phyloP scores from a whole-genome alignment of 148 eudicot genomes.

The Chenopodium formosanum region DNA sequence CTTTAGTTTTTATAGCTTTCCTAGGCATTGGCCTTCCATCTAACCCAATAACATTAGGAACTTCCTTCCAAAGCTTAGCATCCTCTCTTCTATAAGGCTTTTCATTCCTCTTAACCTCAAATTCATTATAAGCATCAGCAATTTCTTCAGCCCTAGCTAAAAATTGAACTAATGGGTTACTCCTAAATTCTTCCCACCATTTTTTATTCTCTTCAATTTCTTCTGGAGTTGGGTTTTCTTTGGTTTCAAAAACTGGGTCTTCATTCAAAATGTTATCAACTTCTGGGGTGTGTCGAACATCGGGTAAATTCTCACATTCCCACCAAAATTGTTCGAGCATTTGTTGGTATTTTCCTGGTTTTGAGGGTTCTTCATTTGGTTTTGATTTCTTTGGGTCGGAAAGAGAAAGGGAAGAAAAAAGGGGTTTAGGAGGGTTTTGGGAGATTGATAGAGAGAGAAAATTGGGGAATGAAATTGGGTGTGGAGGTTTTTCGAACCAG shows the following conservation, averaged over 20 bases:
- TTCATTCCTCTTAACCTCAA: constrained; percentile 57
- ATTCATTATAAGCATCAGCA: constrained; percentile 58
- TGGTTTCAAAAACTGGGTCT: constrained; percentile 57
- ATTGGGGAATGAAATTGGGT: constrained; percentile 48
- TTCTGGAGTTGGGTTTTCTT: constrained; percentile 53
- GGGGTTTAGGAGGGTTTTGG: constrained; percentile 45
- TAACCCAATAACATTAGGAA: constrained; percentile 72
- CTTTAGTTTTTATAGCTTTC: constrained; percentile 49
- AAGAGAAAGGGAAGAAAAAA: constrained; percentile 52
- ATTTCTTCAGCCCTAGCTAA: constrained; percentile 55
- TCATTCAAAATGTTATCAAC: constrained; percentile 54
- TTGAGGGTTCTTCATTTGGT: constrained; percentile 18
- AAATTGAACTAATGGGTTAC: constrained; percentile 67
- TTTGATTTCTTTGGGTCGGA: constrained; percentile 32
- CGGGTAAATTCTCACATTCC: constrained; percentile 77
- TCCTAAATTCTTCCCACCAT: constrained; percentile 62
- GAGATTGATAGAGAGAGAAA: constrained; percentile 42
- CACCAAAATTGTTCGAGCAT: constrained; percentile 79
- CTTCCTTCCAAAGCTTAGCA: constrained; percentile 50
- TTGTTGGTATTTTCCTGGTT: constrained; percentile 53
- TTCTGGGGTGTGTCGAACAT: constrained; percentile 64
- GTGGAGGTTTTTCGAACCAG: constrained; percentile 62
- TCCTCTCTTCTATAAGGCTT: constrained; percentile 58
- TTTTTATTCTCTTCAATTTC: constrained; percentile 67
- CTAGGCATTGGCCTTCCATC: constrained; percentile 93